These are phyloP conservation scores for Cupressus sempervirens DNA, from an alignment of 75 land plant species.

Conservation along the genomic window DNA sequence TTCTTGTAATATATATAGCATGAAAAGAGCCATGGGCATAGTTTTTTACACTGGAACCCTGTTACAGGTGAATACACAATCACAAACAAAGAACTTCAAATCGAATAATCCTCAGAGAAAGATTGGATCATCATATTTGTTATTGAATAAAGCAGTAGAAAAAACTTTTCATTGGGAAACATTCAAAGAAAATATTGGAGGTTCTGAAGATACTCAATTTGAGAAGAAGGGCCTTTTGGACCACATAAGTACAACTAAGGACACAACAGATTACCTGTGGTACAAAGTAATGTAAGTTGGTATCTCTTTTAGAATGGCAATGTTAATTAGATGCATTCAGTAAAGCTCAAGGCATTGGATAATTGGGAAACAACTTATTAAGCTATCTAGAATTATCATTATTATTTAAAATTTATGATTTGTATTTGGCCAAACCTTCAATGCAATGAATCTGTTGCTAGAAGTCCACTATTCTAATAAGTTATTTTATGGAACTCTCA, in stretches of 20 bases:
- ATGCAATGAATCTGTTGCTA: too few relatives aligned
- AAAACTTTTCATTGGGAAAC: constrained; percentile 44
- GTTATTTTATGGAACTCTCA: too few relatives aligned
- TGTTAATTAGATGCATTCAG: neutral
- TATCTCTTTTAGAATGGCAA: neutral
- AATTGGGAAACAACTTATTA: too few relatives aligned
- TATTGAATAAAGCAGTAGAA: neutral
- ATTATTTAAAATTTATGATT: too few relatives aligned
- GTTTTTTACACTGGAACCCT: neutral
- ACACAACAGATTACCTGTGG: constrained; percentile 84
- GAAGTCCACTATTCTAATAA: too few relatives aligned
- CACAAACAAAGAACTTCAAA: neutral
- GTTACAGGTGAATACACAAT: constrained; percentile 1
- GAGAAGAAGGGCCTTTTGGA: constrained; percentile 46
- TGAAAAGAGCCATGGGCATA: too few relatives aligned
- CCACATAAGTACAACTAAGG: constrained; percentile 86
- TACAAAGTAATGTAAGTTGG: constrained; percentile 57
- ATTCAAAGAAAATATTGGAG: constrained; percentile 60
- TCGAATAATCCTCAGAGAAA: constrained; percentile 9
- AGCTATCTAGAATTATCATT: too few relatives aligned
- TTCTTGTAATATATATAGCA: too few relatives aligned
- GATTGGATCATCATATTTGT: constrained; percentile 5
- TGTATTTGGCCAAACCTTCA: too few relatives aligned
- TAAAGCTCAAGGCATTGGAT: neutral
- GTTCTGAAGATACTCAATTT: constrained; percentile 50